These are phyloP conservation scores for Claviceps sp. DNA, from an alignment of 2,329 filamentous ascomycete species.

Conservation along the genomic window DNA sequence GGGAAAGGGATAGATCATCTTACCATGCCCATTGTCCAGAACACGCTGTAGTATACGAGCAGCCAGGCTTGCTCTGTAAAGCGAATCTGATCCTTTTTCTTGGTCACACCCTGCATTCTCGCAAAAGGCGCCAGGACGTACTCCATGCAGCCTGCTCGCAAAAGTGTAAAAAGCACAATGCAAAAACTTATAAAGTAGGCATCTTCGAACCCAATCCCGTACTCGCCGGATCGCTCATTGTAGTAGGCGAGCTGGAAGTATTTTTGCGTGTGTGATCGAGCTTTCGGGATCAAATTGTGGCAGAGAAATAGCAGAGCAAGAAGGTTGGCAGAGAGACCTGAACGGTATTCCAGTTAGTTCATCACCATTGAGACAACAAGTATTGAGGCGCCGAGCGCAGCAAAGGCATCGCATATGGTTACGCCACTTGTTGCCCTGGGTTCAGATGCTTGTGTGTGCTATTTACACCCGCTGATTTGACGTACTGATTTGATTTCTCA, in stretches of 20 bases:
- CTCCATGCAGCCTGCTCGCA: slow-evolving; percentile 76
- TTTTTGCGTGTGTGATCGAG: slow-evolving; percentile 65
- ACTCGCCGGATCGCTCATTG: slow-evolving; percentile 53
- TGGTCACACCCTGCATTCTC: slow-evolving; percentile 56
- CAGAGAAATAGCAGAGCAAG: slow-evolving; percentile 70
- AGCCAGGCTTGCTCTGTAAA: slow-evolving; percentile 95
- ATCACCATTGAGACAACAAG: neutral
- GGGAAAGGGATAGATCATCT: slow-evolving; percentile 14
- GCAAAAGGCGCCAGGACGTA: slow-evolving; percentile 73
- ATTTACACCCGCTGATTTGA: slow-evolving; percentile 5
- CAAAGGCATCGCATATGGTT: too few species aligned
- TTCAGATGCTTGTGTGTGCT: too few species aligned
- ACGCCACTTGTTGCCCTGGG: too few species aligned
- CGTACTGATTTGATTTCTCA: slow-evolving; percentile 70
- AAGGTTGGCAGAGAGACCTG: slow-evolving; percentile 72
- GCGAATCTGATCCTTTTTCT: slow-evolving; percentile 61
- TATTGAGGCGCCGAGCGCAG: too few species aligned
- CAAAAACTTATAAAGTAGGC: slow-evolving; percentile 63
- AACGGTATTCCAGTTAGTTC: neutral
- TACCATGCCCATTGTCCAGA: slow-evolving; percentile 78
- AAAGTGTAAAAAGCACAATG: slow-evolving; percentile 73
- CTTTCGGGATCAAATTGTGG: slow-evolving; percentile 69
- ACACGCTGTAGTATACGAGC: slow-evolving; percentile 66
- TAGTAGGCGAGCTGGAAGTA: slow-evolving; percentile 83
- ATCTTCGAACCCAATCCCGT: slow-evolving; percentile 70